Evolutionary conservation across 352 stramenopile genomes (phyloP).

Genomic region (Phytophthora aleatoria): DNA sequence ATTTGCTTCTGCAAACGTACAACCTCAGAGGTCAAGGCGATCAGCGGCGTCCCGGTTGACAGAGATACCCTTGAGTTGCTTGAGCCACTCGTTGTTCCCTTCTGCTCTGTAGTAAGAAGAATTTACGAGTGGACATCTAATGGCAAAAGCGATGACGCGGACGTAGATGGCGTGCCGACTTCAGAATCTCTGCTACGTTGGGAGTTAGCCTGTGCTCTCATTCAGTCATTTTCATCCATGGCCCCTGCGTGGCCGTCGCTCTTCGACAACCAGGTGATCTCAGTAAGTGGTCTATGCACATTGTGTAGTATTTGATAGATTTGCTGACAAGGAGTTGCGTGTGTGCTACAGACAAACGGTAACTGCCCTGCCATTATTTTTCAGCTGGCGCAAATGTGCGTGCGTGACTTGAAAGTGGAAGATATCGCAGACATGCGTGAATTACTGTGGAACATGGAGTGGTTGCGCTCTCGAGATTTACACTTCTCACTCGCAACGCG

Average conservation of each 20-base stretch:
- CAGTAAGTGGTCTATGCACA: conserved; percentile 30
- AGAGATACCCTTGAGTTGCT: conserved; percentile 30
- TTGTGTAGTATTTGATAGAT: not conserved
- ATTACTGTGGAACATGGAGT: conserved; percentile 52
- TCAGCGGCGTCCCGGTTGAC: conserved; percentile 37
- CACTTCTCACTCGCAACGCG: conserved; percentile 52
- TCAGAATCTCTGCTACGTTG: conserved; percentile 35
- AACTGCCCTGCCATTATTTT: conserved; percentile 66
- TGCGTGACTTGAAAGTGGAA: conserved; percentile 43
- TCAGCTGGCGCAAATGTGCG: conserved; percentile 62
- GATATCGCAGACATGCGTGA: conserved; percentile 39
- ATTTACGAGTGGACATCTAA: conserved; percentile 45
- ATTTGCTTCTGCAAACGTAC: conserved; percentile 31
- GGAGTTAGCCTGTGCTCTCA: conserved; percentile 58
- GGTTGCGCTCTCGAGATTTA: conserved; percentile 42
- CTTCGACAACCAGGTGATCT: conserved; percentile 70
- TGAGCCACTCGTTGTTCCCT: conserved; percentile 41
- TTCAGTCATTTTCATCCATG: conserved; percentile 60
- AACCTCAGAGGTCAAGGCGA: conserved; percentile 31
- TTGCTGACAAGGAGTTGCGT: conserved; percentile 3
- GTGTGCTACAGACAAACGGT: conserved; percentile 48
- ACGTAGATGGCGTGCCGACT: conserved; percentile 7
- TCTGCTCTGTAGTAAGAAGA: conserved; percentile 44
- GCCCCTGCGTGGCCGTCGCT: conserved; percentile 52
- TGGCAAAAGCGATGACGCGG: conserved; percentile 11